These are phyloP conservation scores for Podospora anserina DNA, from an alignment of 495 filamentous ascomycete genomes.

Conservation along the genomic window DNA sequence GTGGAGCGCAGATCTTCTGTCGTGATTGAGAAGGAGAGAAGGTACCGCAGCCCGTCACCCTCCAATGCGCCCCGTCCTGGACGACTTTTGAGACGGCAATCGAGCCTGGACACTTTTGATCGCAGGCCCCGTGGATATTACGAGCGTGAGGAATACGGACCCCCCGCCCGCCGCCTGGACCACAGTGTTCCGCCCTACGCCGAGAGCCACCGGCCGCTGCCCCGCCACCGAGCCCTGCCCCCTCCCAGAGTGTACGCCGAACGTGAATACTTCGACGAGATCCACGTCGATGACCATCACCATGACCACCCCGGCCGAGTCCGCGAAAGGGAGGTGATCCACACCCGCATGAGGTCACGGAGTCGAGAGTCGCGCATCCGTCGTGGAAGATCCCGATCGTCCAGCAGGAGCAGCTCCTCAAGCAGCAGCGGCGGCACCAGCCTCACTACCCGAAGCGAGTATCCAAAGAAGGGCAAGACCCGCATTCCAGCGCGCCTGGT, in stretches of 20 bases:
- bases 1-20: constrained; percentile 27
- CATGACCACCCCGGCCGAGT: constrained; percentile 57
- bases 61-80: constrained; percentile 23
- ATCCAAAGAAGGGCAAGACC: constrained; percentile 84
- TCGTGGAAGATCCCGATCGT: constrained; percentile 36
- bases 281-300: constrained; percentile 69
- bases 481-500: constrained; percentile 75
- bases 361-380: constrained; percentile 34
- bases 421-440: constrained; percentile 39
- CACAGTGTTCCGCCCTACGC: constrained; percentile 50
- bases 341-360: constrained; percentile 34
- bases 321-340: constrained; percentile 48
- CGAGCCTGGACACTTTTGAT: constrained; percentile 49
- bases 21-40: constrained; percentile 36
- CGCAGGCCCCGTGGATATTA: constrained; percentile 49
- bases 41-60: constrained; percentile 39
- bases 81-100: constrained; percentile 39
- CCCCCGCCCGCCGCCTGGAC: constrained; percentile 36
- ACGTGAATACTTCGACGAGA: constrained; percentile 55
- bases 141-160: constrained; percentile 48
- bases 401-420: constrained; percentile 43
- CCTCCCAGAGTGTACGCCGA: constrained; percentile 51
- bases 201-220: constrained; percentile 47
- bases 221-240: constrained; percentile 43
- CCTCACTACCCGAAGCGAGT: constrained; percentile 53